These are phyloP conservation scores for Plasmodium knowlesi DNA, from an alignment of 169 alveolate genomes.

Conservation along the genomic window DNA sequence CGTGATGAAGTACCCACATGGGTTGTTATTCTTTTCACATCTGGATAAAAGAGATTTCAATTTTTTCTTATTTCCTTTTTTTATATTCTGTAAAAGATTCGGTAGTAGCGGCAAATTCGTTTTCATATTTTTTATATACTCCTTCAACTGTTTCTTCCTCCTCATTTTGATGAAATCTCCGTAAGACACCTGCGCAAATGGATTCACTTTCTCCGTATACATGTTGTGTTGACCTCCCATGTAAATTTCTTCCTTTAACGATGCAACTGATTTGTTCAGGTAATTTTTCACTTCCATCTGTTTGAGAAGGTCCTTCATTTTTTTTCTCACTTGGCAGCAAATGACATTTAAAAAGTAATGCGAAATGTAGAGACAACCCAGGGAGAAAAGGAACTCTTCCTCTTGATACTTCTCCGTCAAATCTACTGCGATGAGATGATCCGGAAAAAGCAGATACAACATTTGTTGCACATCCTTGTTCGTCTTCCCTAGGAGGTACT, in stretches of 20 bases:
- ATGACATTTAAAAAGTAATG: slow-evolving; percentile 55
- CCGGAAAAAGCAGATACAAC: slow-evolving; percentile 19
- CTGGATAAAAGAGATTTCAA: neutral
- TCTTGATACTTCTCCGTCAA: slow-evolving; percentile 18
- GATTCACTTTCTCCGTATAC: slow-evolving; percentile 33
- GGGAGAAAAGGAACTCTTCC: slow-evolving; percentile 19
- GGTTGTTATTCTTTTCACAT: neutral
- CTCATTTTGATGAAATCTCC: neutral
- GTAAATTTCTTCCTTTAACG: slow-evolving; percentile 35
- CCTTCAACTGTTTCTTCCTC: slow-evolving; percentile 18
- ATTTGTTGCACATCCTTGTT: neutral
- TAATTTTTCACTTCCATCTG: slow-evolving; percentile 10
- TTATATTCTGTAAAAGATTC: slow-evolving; percentile 17
- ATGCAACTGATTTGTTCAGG: neutral
- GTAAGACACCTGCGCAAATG: slow-evolving; percentile 20
- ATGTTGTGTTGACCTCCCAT: slow-evolving; percentile 51
- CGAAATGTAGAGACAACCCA: slow-evolving; percentile 52
- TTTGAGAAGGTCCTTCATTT: slow-evolving; percentile 61
- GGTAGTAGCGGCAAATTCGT: slow-evolving; percentile 58
- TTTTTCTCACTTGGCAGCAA: slow-evolving; percentile 48
- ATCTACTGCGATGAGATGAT: neutral
- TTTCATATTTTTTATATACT: slow-evolving; percentile 1
- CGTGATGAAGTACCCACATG: slow-evolving; percentile 8
- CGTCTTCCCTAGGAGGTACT: neutral
- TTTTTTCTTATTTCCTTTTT: slow-evolving; percentile 28